phyloP scores from a whole-genome alignment of 495 filamentous ascomycete genomes.

The Xanthoparmelia taractica region DNA sequence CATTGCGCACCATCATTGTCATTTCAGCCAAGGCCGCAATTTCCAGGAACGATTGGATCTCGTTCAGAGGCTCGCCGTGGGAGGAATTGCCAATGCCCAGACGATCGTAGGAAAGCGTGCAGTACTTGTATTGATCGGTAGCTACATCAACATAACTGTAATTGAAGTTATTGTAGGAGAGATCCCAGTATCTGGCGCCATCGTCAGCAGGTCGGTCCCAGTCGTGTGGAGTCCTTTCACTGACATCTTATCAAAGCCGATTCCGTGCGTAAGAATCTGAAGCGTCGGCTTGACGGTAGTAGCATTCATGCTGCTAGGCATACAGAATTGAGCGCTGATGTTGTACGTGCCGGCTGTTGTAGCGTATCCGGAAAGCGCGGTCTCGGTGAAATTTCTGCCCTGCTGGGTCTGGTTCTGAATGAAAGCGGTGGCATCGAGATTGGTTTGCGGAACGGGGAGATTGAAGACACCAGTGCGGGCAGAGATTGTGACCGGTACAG shows the following conservation, averaged over 20 bases:
- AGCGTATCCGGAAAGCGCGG: conserved; percentile 28
- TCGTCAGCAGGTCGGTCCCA: neutral
- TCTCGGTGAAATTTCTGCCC: conserved; percentile 30
- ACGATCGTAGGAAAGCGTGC: conserved; percentile 51
- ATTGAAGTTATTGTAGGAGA: conserved; percentile 44
- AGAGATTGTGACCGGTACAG: conserved; percentile 32
- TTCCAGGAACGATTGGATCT: conserved; percentile 47
- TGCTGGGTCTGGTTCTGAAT: conserved; percentile 31
- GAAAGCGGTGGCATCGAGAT: conserved; percentile 37
- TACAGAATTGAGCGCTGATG: conserved; percentile 34
- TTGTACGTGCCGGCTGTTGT: conserved; percentile 31
- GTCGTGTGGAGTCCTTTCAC: neutral
- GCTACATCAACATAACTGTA: conserved; percentile 51
- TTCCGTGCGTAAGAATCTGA: conserved; percentile 55
- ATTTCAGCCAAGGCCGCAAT: conserved; percentile 43
- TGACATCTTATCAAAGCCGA: conserved; percentile 50
- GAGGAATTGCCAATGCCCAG: conserved; percentile 50
- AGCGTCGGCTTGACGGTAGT: conserved; percentile 33
- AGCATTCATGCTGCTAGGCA: conserved; percentile 26
- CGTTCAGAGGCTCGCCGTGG: conserved; percentile 47
- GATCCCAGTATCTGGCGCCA: conserved; percentile 49
- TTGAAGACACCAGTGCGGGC: conserved; percentile 36
- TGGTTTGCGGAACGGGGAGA: conserved; percentile 28
- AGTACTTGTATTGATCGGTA: conserved; percentile 44
- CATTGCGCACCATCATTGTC: conserved; percentile 41